phyloP scores from a whole-genome alignment of 1,284 basidiomycete genomes.

The Cronartium ribicola region DNA sequence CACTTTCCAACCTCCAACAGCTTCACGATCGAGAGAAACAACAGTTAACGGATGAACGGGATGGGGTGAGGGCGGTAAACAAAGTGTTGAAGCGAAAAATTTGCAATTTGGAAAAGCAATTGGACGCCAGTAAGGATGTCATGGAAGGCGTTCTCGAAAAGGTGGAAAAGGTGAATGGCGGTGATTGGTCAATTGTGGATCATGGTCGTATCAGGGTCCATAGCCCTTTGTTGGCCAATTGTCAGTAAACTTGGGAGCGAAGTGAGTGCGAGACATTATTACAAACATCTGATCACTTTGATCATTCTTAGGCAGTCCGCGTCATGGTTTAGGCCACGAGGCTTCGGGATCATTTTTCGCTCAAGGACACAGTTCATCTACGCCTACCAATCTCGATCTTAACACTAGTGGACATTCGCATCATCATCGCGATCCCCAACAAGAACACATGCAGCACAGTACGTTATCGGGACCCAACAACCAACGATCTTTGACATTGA shows the following conservation, averaged over 20 bases:
- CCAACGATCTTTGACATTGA: constrained; percentile 32
- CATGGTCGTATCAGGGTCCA: constrained; percentile 31
- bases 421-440: neutral
- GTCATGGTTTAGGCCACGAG: neutral
- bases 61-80: constrained; percentile 36
- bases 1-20: constrained; percentile 28
- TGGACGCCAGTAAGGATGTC: constrained; percentile 27
- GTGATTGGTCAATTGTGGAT: constrained; percentile 37
- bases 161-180: constrained; percentile 24
- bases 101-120: constrained; percentile 22
- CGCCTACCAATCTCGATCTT: neutral
- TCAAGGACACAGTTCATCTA: neutral
- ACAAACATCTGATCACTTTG: neutral
- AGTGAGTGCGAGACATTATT: neutral
- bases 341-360: neutral
- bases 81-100: constrained; percentile 32
- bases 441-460: constrained; percentile 12
- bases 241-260: neutral
- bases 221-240: constrained; percentile 13
- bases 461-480: constrained; percentile 6
- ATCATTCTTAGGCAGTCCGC: neutral
- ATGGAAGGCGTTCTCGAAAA: constrained; percentile 35
- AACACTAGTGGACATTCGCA: neutral
- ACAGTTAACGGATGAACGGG: constrained; percentile 29
- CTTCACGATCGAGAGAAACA: constrained; percentile 25